Evolutionary conservation across 768 basidiomycete genomes (phyloP), one percentile per base, ranked within the genome.

Genomic region (Boletus insuetus): DNA sequence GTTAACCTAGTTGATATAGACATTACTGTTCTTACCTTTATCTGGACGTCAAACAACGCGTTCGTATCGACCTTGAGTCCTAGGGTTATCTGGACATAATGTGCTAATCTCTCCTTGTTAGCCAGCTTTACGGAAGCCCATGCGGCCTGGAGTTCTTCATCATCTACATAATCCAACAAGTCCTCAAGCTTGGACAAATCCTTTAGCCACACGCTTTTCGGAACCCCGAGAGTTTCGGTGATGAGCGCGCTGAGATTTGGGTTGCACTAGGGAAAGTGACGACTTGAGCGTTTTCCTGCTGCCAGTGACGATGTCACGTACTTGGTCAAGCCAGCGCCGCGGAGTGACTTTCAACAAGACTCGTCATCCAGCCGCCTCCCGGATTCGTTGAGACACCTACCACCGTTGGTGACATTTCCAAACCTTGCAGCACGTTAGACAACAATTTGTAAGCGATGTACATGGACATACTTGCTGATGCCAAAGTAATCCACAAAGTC

Each of bases 401-500:
- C 81, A 54, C 95, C 96, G 68, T 98, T 99, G 39, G 95, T 98
- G 46, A 98, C 92, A 68, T 96, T 94, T 24, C 82, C 81, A 64
- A 90, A 93, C 68, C 85, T 85, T 46, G 34, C 24, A 43, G 49
- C 55, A 14, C 58, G 49, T 73, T 24, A 70, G 60, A 52, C 20
- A 35, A 46, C n/a, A 20, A 22, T 32, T 20, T 26, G 14, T 17
- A 44, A 35, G 24, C 24, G n/a, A 13, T 19, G 32, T 3, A 17
- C 20, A 37, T 34, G 26, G 11, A 58, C 64, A 13, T 58, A 77
- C 85, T 89, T 94, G 86, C 88, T 88, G 56, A 83, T 68, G 3
- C 96, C 96, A 65, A 86, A 89, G 71, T 89, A 91, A 32, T 97
- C 94, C 45, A 97, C 95, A 67, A 96, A 96, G 74, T 97, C 94